Evolutionary conservation across 1,139 yeast genomes (phyloP).

Genomic region (Pichia sp.): DNA sequence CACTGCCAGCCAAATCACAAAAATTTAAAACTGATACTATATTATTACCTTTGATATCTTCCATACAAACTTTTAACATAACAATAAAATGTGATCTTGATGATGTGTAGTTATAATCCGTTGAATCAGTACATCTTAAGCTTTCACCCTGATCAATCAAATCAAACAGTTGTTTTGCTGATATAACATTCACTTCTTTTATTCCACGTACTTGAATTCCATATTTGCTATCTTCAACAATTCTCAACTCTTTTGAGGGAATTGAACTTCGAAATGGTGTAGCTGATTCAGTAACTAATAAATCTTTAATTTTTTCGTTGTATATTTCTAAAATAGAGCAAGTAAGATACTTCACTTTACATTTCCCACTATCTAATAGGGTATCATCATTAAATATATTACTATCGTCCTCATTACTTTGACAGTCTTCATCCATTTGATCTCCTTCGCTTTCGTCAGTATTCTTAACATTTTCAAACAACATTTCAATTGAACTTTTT

Average conservation of each 20-base stretch:
- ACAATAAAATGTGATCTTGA: slow-evolving; percentile 76
- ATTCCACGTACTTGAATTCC: slow-evolving; percentile 81
- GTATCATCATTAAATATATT: slow-evolving; percentile 11
- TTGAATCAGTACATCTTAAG: slow-evolving; percentile 74
- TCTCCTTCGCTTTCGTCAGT: not conserved
- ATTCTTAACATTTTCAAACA: slow-evolving; percentile 6
- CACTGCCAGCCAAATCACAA: slow-evolving; percentile 96
- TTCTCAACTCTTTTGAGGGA: slow-evolving; percentile 44
- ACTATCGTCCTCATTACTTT: slow-evolving; percentile 1
- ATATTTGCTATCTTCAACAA: slow-evolving; percentile 65
- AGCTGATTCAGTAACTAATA: slow-evolving; percentile 36
- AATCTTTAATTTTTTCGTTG: slow-evolving; percentile 78
- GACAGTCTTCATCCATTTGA: slow-evolving; percentile 8
- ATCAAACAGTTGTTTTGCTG: slow-evolving; percentile 54
- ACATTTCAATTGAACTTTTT: slow-evolving; percentile 11
- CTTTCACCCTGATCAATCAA: slow-evolving; percentile 65
- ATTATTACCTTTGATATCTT: slow-evolving; percentile 24
- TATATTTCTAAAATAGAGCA: slow-evolving; percentile 71
- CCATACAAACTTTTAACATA: slow-evolving; percentile 20
- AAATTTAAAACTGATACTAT: slow-evolving; percentile 64
- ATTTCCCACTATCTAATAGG: slow-evolving; percentile 7
- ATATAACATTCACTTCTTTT: slow-evolving; percentile 48
- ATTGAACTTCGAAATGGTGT: not conserved
- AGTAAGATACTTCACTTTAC: slow-evolving; percentile 26
- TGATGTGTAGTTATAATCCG: slow-evolving; percentile 79